Percentiles rank a stretch among this genome's conserved stretches.
phyloP scores from a whole-genome alignment of 75 land plant genomes.

The Pinus taeda region DNA sequence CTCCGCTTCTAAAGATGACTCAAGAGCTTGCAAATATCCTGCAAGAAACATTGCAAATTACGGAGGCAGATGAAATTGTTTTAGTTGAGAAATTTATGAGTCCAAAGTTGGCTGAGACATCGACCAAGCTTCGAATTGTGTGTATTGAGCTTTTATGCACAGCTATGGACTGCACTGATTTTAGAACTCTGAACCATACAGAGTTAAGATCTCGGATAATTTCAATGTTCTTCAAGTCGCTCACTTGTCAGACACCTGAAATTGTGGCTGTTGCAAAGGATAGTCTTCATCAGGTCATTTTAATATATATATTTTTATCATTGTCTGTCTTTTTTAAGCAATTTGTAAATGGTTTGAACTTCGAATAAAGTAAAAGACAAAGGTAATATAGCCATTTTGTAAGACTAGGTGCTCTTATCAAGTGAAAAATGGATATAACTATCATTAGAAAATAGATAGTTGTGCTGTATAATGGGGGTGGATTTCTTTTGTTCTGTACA shows the following conservation, averaged over 20 bases:
- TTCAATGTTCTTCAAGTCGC: slow-evolving; percentile 94
- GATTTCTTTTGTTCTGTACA: slow-evolving; percentile 18
- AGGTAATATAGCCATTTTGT: too few species aligned
- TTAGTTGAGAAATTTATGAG: slow-evolving; percentile 89
- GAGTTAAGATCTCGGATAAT: slow-evolving; percentile 86
- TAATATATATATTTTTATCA: background rate
- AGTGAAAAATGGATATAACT: background rate
- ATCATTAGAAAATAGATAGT: slow-evolving; percentile 11
- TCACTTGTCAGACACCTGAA: slow-evolving; percentile 93
- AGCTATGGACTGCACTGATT: slow-evolving; percentile 98
- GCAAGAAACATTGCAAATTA: slow-evolving; percentile 94
- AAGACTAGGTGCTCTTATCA: background rate
- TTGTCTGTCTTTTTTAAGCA: background rate
- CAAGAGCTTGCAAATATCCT: slow-evolving; percentile 79
- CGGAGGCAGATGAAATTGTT: slow-evolving; percentile 92
- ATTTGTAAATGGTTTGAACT: background rate
- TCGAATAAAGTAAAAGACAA: background rate
- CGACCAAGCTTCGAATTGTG: slow-evolving; percentile 86
- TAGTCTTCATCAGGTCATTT: slow-evolving; percentile 78
- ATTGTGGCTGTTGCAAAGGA: slow-evolving; percentile 95
- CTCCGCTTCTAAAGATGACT: slow-evolving; percentile 92
- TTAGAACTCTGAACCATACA: slow-evolving; percentile 67
- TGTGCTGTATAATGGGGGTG: background rate
- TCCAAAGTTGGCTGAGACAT: slow-evolving; percentile 80
- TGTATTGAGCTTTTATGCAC: slow-evolving; percentile 97